Evolutionary conservation across 2,329 filamentous ascomycete genomes (phyloP).

Genomic region (Knufia fluminis): DNA sequence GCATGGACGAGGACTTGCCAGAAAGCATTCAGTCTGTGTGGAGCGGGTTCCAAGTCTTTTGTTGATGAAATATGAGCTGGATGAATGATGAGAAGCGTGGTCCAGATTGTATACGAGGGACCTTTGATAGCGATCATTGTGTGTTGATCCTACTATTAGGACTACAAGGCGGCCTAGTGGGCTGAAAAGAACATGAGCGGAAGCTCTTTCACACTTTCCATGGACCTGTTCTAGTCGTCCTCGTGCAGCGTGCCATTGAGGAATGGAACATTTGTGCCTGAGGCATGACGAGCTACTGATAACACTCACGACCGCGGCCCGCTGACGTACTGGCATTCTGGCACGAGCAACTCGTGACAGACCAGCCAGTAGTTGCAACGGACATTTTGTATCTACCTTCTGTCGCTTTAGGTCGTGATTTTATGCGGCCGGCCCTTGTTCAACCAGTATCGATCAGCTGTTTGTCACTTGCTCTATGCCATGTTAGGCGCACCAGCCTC

Average conservation of each 20-base stretch:
- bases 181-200: neutral
- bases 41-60: neutral
- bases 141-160: neutral
- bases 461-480: neutral
- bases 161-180: neutral
- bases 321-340: neutral
- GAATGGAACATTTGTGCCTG: neutral
- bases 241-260: too few species aligned
- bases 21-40: neutral
- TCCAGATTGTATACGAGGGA: conserved; percentile 1
- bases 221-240: neutral
- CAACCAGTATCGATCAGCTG: too few species aligned
- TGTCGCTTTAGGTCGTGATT: too few species aligned
- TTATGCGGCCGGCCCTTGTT: too few species aligned
- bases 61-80: conserved; percentile 9
- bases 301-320: too few species aligned
- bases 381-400: too few species aligned
- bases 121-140: neutral
- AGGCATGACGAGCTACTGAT: too few species aligned
- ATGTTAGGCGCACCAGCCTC: neutral
- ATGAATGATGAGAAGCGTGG: conserved; percentile 4
- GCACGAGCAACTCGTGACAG: too few species aligned
- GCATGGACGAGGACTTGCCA: neutral
- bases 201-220: neutral
- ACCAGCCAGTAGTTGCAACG: too few species aligned